Evolutionary conservation across 495 filamentous ascomycete species (phyloP).

Genomic region (Arthonia radiata): DNA sequence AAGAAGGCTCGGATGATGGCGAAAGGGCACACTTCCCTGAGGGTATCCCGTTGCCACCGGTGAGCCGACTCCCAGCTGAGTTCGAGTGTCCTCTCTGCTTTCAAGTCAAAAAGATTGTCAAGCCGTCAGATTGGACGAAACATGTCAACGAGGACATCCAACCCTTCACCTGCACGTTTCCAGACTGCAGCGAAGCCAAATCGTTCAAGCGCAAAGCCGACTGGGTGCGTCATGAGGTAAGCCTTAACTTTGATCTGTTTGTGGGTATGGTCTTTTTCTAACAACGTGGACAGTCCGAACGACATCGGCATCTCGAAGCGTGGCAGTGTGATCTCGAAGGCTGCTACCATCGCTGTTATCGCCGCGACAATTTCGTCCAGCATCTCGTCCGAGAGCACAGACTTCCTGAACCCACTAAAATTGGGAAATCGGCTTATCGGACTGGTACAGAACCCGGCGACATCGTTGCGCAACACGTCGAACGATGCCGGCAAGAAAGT

Average conservation of each 20-base stretch:
- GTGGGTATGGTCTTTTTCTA: no score
- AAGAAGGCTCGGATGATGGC: conserved; percentile 16
- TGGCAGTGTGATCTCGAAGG: conserved; percentile 69
- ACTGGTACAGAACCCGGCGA: conserved; percentile 3
- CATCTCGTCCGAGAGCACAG: conserved; percentile 91
- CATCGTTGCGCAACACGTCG: conserved; percentile 25
- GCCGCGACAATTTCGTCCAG: conserved; percentile 89
- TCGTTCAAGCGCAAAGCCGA: conserved; percentile 95
- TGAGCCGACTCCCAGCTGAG: conserved; percentile 53
- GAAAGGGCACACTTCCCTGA: conserved; percentile 51
- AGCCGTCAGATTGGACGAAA: conserved; percentile 96
- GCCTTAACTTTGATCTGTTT: no score
- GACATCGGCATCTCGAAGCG: conserved; percentile 77
- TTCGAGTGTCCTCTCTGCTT: conserved; percentile 90
- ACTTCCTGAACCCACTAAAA: conserved; percentile 41
- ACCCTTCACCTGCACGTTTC: conserved; percentile 87
- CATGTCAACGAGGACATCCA: conserved; percentile 91
- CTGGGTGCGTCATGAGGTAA: conserved; percentile 93
- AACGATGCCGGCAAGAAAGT: conserved; percentile 53
- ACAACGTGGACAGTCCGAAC: no score
- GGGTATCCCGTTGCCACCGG: conserved; percentile 66
- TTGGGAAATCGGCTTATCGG: conserved; percentile 7
- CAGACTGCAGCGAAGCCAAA: conserved; percentile 62
- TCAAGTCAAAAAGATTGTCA: conserved; percentile 68
- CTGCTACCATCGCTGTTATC: conserved; percentile 64